phyloP scores from a whole-genome alignment of 306 rosid genomes.

The Vachellia pachyceras region DNA sequence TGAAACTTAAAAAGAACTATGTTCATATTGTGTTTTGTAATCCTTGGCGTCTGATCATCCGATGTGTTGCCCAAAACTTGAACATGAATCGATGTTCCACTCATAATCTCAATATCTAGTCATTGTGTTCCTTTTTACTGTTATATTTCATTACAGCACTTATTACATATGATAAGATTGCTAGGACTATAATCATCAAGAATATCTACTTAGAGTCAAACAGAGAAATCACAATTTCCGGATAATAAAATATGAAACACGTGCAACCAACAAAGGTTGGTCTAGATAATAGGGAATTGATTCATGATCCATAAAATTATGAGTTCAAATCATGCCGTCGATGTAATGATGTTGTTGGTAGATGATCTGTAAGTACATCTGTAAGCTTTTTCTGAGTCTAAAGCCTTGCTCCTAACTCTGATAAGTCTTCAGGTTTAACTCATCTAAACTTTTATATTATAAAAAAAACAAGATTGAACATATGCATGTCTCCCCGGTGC shows the following conservation, averaged over 20 bases:
- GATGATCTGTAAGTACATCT: too few species aligned
- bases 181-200: not conserved
- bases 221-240: not conserved
- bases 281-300: too few species aligned
- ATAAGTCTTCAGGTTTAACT: too few species aligned
- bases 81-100: constrained; percentile 23
- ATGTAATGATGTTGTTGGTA: too few species aligned
- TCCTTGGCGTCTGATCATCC: constrained; percentile 40
- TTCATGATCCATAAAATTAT: too few species aligned
- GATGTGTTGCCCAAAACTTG: constrained; percentile 54
- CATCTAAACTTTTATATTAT: too few species aligned
- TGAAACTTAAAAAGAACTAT: constrained; percentile 44
- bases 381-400: too few species aligned
- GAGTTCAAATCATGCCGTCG: too few species aligned
- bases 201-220: not conserved
- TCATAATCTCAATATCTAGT: constrained; percentile 21
- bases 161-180: not conserved
- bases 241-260: not conserved
- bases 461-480: too few species aligned
- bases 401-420: too few species aligned
- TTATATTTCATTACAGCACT: constrained; percentile 4
- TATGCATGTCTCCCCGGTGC: not conserved
- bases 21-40: constrained; percentile 53
- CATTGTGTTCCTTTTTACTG: constrained; percentile 23
- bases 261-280: too few species aligned